Percentiles rank a stretch among this genome's conserved stretches.
Conservation (phyloP, 2,329 filamentous ascomycete genomes). For the Trichoderma sp. region DNA sequence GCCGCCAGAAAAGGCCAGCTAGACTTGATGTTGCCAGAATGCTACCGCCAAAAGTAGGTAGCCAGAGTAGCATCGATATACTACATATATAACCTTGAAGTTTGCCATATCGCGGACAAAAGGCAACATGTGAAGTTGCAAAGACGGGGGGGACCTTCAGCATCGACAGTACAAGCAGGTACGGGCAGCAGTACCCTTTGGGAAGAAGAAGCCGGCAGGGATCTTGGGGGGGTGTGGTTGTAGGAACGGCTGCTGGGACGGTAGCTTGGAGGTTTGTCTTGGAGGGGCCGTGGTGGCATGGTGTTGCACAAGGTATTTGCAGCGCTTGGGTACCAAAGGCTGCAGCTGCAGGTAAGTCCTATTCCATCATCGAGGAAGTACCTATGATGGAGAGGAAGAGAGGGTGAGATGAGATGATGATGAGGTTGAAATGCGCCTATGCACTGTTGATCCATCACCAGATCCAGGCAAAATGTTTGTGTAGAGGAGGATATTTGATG, state of each 20-base stretch:
- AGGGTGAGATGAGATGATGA: background rate
- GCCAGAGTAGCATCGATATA: background rate
- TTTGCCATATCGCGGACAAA: too few relatives aligned
- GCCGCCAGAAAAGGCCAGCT: background rate
- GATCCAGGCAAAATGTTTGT: too few relatives aligned
- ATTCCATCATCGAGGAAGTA: background rate
- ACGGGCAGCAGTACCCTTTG: background rate
- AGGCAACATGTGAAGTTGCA: background rate
- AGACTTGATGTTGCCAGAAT: background rate
- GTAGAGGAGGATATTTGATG: too few relatives aligned
- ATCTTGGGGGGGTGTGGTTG: constrained; percentile 5
- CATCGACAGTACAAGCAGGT: background rate
- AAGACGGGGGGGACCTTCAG: too few relatives aligned
- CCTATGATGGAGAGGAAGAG: background rate
- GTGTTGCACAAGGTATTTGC: constrained; percentile 11
- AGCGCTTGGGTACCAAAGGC: background rate
- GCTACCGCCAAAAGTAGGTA: background rate
- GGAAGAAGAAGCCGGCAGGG: background rate
- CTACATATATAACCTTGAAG: background rate
- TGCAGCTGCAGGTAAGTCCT: background rate
- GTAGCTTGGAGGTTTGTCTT: background rate
- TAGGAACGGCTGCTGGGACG: background rate
- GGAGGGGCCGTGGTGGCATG: constrained; percentile 5
- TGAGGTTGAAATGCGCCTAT: too few relatives aligned
- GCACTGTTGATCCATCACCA: too few relatives aligned